A percentile compares a stretch with the other conserved stretches of the same genome.
Evolutionary conservation across 257 asterid species (phyloP).

Genomic region (Nicotiana noctiflora): DNA sequence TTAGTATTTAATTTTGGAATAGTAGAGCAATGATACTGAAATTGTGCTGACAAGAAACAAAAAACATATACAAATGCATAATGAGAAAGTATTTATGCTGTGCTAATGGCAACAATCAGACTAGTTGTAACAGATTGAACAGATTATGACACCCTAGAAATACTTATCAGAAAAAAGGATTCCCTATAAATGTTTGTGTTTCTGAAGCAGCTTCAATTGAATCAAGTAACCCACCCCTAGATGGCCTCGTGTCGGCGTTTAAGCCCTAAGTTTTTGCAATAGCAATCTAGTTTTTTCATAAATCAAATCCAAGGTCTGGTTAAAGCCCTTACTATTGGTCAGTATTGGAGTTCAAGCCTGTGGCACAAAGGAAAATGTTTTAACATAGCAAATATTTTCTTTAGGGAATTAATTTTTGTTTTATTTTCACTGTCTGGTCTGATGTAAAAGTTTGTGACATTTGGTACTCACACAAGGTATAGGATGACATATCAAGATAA

Average conservation of each 20-base stretch:
- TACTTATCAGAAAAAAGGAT: not conserved
- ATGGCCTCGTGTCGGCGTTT: not conserved
- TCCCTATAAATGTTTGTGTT: not conserved
- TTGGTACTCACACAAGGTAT: not conserved
- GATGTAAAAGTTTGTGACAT: not conserved
- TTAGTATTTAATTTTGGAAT: not conserved
- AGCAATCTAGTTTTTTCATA: not conserved
- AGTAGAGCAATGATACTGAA: not conserved
- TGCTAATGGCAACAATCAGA: not conserved
- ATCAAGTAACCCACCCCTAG: not conserved
- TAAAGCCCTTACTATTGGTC: not conserved
- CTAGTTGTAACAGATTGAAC: not conserved
- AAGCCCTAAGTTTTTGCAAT: not conserved
- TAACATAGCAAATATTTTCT: not conserved
- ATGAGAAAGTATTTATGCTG: not conserved
- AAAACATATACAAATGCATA: not conserved
- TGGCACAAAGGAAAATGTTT: not conserved
- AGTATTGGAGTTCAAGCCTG: not conserved
- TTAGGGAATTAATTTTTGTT: not conserved
- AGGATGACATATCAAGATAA: not conserved
- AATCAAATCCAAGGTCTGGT: not conserved
- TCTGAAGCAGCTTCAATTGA: not conserved
- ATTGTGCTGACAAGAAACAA: not conserved
- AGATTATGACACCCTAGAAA: not conserved
- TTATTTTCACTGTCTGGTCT: not conserved